These are phyloP conservation scores for Phyllosticta ampelicida DNA, from an alignment of 2,329 filamentous ascomycete species.

Conservation along the genomic window DNA sequence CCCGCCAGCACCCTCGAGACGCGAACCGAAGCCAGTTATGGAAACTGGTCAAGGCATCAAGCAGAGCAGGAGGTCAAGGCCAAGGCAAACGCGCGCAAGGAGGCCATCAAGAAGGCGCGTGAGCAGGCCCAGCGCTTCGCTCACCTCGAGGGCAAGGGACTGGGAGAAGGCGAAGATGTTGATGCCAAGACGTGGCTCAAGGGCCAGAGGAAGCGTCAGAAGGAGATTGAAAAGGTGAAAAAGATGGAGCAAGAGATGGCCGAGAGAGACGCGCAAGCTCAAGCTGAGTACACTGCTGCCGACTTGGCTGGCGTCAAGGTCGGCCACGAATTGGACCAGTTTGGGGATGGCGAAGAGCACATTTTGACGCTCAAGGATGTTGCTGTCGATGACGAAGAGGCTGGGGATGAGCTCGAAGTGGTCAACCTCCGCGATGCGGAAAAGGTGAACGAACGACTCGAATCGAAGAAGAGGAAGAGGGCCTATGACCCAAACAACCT, in stretches of 20 bases:
- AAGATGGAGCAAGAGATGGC: constrained; percentile 65
- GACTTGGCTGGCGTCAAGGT: constrained; percentile 88
- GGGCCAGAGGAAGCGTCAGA: constrained; percentile 85
- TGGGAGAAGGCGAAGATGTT: constrained; percentile 64
- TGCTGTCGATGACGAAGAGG: constrained; percentile 69
- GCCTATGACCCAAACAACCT: constrained; percentile 77
- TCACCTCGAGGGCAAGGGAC: constrained; percentile 67
- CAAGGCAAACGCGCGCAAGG: constrained; percentile 68
- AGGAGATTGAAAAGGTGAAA: constrained; percentile 69
- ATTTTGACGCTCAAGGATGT: constrained; percentile 91
- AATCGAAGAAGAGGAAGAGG: constrained; percentile 81
- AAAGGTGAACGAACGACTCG: constrained; percentile 61
- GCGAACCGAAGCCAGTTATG: constrained; percentile 59
- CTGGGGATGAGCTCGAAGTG: constrained; percentile 84
- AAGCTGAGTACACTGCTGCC: constrained; percentile 65
- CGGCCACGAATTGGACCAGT: constrained; percentile 71
- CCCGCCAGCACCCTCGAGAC: constrained; percentile 74
- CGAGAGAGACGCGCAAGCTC: constrained; percentile 55
- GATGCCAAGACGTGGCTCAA: constrained; percentile 82
- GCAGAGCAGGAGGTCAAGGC: constrained; percentile 63
- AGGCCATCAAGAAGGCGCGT: constrained; percentile 74
- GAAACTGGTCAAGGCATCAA: constrained; percentile 61
- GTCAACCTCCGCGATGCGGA: constrained; percentile 61
- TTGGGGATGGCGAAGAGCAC: constrained; percentile 74
- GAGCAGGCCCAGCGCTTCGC: constrained; percentile 69